phyloP scores from a whole-genome alignment of 768 basidiomycete genomes.

The Trametes punicea region DNA sequence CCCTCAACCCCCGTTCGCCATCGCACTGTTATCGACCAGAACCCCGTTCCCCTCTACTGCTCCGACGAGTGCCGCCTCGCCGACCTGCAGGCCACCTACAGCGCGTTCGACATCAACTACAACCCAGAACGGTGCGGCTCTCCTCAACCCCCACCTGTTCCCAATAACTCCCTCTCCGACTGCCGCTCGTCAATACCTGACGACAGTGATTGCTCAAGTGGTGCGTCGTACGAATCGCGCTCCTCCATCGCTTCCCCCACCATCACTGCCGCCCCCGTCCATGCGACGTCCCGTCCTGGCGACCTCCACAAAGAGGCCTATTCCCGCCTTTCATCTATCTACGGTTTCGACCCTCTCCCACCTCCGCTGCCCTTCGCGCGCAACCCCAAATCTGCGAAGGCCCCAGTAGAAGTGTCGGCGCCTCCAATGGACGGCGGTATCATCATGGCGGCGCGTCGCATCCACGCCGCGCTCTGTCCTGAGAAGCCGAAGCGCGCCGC shows the following conservation, averaged over 20 bases:
- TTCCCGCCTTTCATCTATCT: slow-evolving; percentile 37
- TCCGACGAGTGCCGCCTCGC: slow-evolving; percentile 69
- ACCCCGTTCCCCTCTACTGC: slow-evolving; percentile 80
- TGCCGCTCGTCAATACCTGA: slow-evolving; percentile 31
- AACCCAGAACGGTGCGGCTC: slow-evolving; percentile 37
- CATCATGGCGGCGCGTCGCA: slow-evolving; percentile 66
- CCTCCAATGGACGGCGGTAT: slow-evolving; percentile 50
- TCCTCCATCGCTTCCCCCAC: slow-evolving; percentile 33
- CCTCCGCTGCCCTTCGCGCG: slow-evolving; percentile 45
- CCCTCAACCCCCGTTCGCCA: slow-evolving; percentile 42
- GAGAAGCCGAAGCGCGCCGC: slow-evolving; percentile 33
- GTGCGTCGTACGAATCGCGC: slow-evolving; percentile 27
- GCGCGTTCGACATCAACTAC: slow-evolving; percentile 44
- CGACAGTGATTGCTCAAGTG: slow-evolving; percentile 40
- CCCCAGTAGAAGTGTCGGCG: slow-evolving; percentile 18
- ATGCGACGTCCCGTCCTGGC: slow-evolving; percentile 24
- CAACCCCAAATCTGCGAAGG: slow-evolving; percentile 23
- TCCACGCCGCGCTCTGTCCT: slow-evolving; percentile 44
- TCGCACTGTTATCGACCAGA: slow-evolving; percentile 74
- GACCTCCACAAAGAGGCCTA: slow-evolving; percentile 29
- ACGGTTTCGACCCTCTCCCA: slow-evolving; percentile 52
- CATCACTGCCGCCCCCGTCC: slow-evolving; percentile 29
- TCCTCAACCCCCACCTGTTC: slow-evolving; percentile 39
- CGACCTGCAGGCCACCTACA: slow-evolving; percentile 47
- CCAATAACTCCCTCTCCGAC: slow-evolving; percentile 37